phyloP scores from a whole-genome alignment of 139 green algal genomes.

The Bryopsis sp. region DNA sequence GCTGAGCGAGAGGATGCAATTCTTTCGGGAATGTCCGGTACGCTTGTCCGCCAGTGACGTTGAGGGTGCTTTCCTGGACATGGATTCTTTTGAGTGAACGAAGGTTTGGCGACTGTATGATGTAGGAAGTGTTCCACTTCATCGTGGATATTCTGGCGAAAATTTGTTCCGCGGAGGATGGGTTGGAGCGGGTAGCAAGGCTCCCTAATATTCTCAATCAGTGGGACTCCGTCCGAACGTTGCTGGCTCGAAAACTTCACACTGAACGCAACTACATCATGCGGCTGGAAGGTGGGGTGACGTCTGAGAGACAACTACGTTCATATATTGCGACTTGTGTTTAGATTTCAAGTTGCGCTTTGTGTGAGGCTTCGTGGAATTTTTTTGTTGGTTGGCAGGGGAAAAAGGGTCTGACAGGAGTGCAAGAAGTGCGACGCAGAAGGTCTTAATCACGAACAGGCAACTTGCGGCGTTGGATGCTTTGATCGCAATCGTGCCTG shows the following conservation, averaged over 20 bases:
- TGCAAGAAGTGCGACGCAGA: constrained; percentile 3
- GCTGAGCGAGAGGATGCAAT: constrained; percentile 61
- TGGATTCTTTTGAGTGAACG: too few species aligned
- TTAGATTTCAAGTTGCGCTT: too few species aligned
- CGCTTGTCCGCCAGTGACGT: not conserved
- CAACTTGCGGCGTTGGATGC: not conserved
- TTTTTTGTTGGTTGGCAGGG: not conserved
- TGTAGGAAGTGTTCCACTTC: too few species aligned
- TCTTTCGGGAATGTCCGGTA: constrained; percentile 54
- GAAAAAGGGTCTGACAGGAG: constrained; percentile 7
- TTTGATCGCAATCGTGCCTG: not conserved
- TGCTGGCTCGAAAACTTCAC: constrained; percentile 56
- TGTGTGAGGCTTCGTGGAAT: too few species aligned
- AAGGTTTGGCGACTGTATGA: too few species aligned
- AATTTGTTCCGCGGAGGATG: too few species aligned
- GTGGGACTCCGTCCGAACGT: constrained; percentile 54
- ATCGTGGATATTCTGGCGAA: too few species aligned
- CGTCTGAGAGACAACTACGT: not conserved
- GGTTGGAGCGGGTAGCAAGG: too few species aligned
- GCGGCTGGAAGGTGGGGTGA: constrained; percentile 50
- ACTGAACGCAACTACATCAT: constrained; percentile 66
- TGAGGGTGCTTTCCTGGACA: too few species aligned
- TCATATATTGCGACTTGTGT: not conserved
- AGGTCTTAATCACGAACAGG: not conserved
- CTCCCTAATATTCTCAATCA: constrained; percentile 35